phyloP scores from a whole-genome alignment of 2,329 filamentous ascomycete genomes.

The Cucurbitaria berberidis region DNA sequence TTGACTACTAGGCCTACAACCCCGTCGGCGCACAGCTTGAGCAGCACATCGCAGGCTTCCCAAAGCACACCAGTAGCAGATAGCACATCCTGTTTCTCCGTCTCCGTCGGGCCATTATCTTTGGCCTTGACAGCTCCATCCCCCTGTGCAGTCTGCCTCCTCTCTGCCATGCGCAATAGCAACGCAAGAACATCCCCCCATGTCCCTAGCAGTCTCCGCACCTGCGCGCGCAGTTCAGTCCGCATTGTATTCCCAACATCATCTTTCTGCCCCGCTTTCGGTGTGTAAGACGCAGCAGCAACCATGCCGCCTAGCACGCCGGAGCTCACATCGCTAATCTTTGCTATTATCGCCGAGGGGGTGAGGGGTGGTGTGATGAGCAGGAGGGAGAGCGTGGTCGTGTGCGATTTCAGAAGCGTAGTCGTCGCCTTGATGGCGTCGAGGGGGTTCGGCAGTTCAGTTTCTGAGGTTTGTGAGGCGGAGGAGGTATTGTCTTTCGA shows the following conservation, averaged over 20 bases:
- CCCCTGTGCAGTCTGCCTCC: slow-evolving; percentile 44
- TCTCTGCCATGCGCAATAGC: slow-evolving; percentile 65
- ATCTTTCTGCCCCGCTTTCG: slow-evolving; percentile 21
- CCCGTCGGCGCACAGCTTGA: slow-evolving; percentile 68
- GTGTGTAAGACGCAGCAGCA: slow-evolving; percentile 55
- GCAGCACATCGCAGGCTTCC: slow-evolving; percentile 79
- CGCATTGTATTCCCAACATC: slow-evolving; percentile 58
- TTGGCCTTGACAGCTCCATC: slow-evolving; percentile 10
- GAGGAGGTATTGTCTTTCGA: slow-evolving; percentile 6
- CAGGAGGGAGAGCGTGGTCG: slow-evolving; percentile 85
- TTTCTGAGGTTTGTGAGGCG: slow-evolving; percentile 16
- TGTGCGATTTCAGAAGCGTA: slow-evolving; percentile 77
- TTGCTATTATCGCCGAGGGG: slow-evolving; percentile 71
- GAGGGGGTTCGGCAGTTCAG: slow-evolving; percentile 57
- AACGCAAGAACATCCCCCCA: slow-evolving; percentile 65
- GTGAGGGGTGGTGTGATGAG: slow-evolving; percentile 88
- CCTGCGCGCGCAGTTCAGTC: slow-evolving; percentile 66
- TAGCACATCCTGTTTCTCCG: slow-evolving; percentile 55
- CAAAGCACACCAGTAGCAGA: slow-evolving; percentile 79
- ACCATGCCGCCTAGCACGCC: slow-evolving; percentile 76
- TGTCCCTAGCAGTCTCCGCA: slow-evolving; percentile 67
- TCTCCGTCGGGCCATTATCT: slow-evolving; percentile 28
- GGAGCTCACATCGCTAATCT: slow-evolving; percentile 74
- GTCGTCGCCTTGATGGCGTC: slow-evolving; percentile 74
- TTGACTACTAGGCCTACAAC: slow-evolving; percentile 72